Percentiles rank a stretch among this genome's conserved stretches.
Conservation (phyloP, 1,139 yeast species). For the Magnusiomyces fungicola region DNA sequence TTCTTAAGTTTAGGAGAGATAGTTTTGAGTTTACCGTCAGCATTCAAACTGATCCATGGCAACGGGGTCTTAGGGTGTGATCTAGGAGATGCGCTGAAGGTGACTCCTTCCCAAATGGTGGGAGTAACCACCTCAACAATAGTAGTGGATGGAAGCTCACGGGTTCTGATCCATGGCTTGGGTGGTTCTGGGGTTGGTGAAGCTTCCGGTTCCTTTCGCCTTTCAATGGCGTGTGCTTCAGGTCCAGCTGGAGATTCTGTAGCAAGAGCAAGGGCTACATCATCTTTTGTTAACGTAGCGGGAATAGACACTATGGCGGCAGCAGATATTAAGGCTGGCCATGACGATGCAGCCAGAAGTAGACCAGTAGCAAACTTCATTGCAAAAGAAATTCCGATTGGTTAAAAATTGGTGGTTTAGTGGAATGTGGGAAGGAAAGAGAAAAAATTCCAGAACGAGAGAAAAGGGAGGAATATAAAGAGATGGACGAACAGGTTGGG, state of each 20-base stretch:
- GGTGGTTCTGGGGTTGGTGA: constrained; percentile 34
- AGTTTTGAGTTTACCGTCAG: constrained; percentile 76
- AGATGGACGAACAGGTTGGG: too few species aligned
- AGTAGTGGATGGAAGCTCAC: constrained; percentile 39
- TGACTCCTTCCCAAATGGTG: constrained; percentile 72
- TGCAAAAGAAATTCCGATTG: too few species aligned
- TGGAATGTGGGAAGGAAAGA: too few species aligned
- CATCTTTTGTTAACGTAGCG: constrained; percentile 6
- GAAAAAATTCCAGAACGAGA: too few species aligned
- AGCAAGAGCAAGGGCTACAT: constrained; percentile 2
- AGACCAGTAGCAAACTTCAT: constrained; percentile 3
- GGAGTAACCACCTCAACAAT: constrained; percentile 66
- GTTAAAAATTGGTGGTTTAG: too few species aligned
- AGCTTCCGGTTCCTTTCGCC: constrained; percentile 17
- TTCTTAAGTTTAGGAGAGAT: constrained; percentile 65
- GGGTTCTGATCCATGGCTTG: constrained; percentile 67
- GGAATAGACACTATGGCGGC: constrained; percentile 7
- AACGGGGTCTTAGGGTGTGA: constrained; percentile 51
- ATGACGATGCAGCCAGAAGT: constrained; percentile 6
- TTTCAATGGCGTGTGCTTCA: constrained; percentile 3
- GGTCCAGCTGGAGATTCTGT: constrained; percentile 1
- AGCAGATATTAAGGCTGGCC: constrained; percentile 7
- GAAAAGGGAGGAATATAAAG: too few species aligned
- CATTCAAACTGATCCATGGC: constrained; percentile 76
- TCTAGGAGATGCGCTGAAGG: constrained; percentile 70